Evolutionary conservation across 208 protist genomes (phyloP), one percentile per base, ranked within the genome.

Genomic region (Jaenimonas drosophilae): DNA sequence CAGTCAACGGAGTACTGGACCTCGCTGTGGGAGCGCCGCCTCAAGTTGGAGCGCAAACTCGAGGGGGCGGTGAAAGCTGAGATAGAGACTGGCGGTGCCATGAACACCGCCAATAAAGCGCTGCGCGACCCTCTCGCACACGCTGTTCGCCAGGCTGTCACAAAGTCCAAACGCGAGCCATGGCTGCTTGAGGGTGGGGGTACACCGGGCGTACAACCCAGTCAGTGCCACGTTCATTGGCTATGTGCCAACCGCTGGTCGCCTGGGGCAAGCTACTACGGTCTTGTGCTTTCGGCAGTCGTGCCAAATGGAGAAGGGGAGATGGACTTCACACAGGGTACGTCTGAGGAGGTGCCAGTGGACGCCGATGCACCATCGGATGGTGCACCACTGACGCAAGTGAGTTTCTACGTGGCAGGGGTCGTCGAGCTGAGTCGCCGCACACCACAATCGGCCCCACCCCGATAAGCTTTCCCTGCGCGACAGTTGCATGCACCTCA

Each of bases 221-320:
- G n/a, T 14, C 42, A 28, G 40, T 26, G 32, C 6, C 25, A 14
- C 1, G 59, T 78, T 31, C 49, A 51, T 41, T 82, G 67, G 74
- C 49, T 86, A 2, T 77, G 62, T 30, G 29, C 26, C 17, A 86
- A 92, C 29, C 70, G 61, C 3, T 92, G 84, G 76, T 65, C 47
- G 33, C 37, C 52, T 16, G 29, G 33, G 26, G 44, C 34, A 41
- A 44, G 42, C 32, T 87, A 88, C 59, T 92, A 87, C 45, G 84
- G 76, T 9, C 48, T 92, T 11, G 49, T 82, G 27, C 71, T 81
- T 49, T 63, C 62, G 33, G 76, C 72, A 5, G 76, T 85, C 24
- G 28, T 71, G 20, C 56, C 80, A 29, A 60, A 49, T 9, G 19
- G 47, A 20, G 25, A 11, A 21, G 37, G 25, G 27, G 47, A 26